Evolutionary conservation across 2,329 filamentous ascomycete species (phyloP), one percentile per base, ranked within the genome.

Genomic region (Talaromyces verruculosus): DNA sequence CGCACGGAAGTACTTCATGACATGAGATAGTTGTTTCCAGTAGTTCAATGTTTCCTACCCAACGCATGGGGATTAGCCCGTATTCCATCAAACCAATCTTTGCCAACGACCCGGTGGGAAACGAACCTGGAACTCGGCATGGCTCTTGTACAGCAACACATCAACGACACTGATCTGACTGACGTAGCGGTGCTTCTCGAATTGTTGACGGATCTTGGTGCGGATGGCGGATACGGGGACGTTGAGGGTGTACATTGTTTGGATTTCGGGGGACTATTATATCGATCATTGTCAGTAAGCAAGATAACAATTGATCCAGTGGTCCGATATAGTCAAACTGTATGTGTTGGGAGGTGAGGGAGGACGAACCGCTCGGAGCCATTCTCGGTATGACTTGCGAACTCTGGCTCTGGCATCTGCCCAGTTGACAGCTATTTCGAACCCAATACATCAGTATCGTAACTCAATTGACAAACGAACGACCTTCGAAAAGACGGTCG

Each of bases 11-110:
- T 97, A 99, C 74, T 95, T 93, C 87, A 99, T 92, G 72, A 99
- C 87, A 79, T 99, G 95, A 69, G 91, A 91, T 68, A 93, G 85
- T 82, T 99, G 95, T 82, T 97, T 97, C 95, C 95, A 99, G 85
- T 91, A 99, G 84, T 99, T 99, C 85, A 99, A 88, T 63, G 91
- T 99, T 85, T 99, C 95, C 93, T 97, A 43, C 8, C 19, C 28
- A 51, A 35, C 13, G 13, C 47, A 30, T 45, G 6, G 15, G 19
- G 5, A 61, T 33, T 22, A 57, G 62, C 30, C 39, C 2, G 33
- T n/a, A 25, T 5, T 11, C 10, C 19, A 33, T 11, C 8, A 30
- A 30, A 30, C 1, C 17, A 37, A 37, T 17, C 11, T 28, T 17
- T 41, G 15, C 39, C 39, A n/a, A 41, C 6, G 15, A n/a, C 15